Conservation (phyloP, 2,329 filamentous ascomycete genomes). For the Colletotrichum spaethianum region DNA sequence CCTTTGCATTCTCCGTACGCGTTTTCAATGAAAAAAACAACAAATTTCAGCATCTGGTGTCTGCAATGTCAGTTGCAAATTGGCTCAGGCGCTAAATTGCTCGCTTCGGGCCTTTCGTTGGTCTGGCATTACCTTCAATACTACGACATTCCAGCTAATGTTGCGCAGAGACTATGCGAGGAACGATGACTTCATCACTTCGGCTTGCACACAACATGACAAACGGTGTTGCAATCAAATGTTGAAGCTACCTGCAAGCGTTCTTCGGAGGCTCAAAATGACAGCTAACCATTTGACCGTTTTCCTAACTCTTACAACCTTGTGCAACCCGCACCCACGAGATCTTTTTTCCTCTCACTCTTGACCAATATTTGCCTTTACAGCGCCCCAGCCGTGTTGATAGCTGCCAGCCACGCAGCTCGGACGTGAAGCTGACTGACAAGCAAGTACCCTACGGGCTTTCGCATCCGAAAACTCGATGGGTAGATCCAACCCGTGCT, state of each 20-base stretch:
- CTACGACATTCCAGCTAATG: not conserved
- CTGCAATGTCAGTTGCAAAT: not conserved
- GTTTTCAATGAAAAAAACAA: not conserved
- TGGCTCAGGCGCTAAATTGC: not conserved
- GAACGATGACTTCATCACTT: slow-evolving; percentile 22
- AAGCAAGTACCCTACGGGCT: too few relatives aligned
- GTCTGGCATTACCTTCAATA: not conserved
- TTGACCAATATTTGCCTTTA: not conserved
- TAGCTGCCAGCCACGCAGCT: not conserved
- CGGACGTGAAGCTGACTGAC: not conserved
- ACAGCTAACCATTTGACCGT: not conserved
- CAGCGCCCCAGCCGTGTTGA: too few relatives aligned
- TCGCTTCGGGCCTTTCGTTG: slow-evolving; percentile 3
- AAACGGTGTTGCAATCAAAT: not conserved
- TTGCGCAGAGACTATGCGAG: slow-evolving; percentile 5
- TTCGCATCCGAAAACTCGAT: not conserved
- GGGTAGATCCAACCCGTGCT: too few relatives aligned
- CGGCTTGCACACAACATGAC: not conserved
- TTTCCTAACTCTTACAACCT: not conserved
- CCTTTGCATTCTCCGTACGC: not conserved
- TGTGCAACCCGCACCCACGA: not conserved
- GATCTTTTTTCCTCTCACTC: not conserved
- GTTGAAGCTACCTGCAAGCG: not conserved
- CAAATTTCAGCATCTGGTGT: not conserved
- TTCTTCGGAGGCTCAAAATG: not conserved